Base-by-base conservation (phyloP, 1,284 basidiomycete genomes). In the Coniophora puteana region DNA sequence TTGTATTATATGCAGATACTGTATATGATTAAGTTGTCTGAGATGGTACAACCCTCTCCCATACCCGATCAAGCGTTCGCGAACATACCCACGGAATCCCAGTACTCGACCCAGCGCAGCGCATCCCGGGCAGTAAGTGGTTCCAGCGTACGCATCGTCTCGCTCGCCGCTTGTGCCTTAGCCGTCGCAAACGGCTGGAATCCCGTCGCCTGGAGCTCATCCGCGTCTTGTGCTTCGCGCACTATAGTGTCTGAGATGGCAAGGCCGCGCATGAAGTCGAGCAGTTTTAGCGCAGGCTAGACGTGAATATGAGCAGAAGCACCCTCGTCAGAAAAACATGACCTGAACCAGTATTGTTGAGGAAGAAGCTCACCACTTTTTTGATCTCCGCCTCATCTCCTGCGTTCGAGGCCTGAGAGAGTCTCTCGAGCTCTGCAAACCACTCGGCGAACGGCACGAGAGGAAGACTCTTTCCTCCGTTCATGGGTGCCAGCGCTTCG, bases 381-480 rank as follows among this genome's bases (percentile, higher is more conserved):
- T 28, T 47, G 13, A 52, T 46, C 7, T 41, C 40, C n/a, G n/a
- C n/a, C 11, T 38, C 36, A 28, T 55, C 45, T 18, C 16, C 40
- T 14, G 28, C 23, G 35, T 35, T 29, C 13, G 17, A 26, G 13
- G 39, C 43, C n/a, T n/a, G n/a, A n/a, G n/a, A n/a, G 7, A n/a
- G 21, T 20, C 32, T 43, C 16, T 57, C 48, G 20, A 57, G 26
- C 14, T 39, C 36, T 12, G 35, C 37, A 33, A 61, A 47, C 54
- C 57, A 63, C 16, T 57, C 41, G 1, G 24, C 16, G 31, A 52
- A 57, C 5, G 52, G 49, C 12, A 63, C 36, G n/a, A 60, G 26
- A 5, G 44, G 48, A n/a, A 62, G 34, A 10, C 43, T 30, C 7
- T 31, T 8, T 11, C 43, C 48, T 40, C 50, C 20, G 11, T 30